These are phyloP conservation scores for Coemansia sp. DNA, from an alignment of 192 early-diverging fungal species.

Conservation along the genomic window DNA sequence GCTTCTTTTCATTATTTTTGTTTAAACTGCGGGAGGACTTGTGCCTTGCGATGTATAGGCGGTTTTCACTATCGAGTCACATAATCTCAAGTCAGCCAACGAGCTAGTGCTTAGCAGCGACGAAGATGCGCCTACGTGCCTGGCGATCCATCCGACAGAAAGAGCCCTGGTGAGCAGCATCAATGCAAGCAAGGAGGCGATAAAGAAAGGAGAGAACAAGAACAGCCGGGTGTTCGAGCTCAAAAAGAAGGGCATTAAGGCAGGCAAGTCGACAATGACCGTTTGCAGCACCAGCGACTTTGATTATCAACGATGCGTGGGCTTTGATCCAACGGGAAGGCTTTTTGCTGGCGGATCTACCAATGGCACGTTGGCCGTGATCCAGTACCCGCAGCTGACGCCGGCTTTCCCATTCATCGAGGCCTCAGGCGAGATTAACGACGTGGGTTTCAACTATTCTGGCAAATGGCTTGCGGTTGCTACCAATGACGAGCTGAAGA, in stretches of 20 bases:
- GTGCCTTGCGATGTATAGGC: constrained; percentile 26
- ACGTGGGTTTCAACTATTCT: constrained; percentile 32
- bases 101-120: constrained; percentile 54
- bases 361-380: constrained; percentile 44
- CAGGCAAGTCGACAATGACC: constrained; percentile 23
- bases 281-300: constrained; percentile 35
- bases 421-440: constrained; percentile 40
- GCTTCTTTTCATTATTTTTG: neutral
- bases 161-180: constrained; percentile 63
- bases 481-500: constrained; percentile 35
- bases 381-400: constrained; percentile 31
- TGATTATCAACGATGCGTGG: constrained; percentile 45
- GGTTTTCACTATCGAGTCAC: constrained; percentile 52
- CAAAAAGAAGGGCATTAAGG: constrained; percentile 32
- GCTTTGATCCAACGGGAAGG: constrained; percentile 28
- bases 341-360: constrained; percentile 44
- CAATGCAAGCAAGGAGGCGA: constrained; percentile 61
- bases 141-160: constrained; percentile 78
- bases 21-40: too few relatives aligned
- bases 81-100: constrained; percentile 23
- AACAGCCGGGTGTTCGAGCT: constrained; percentile 77
- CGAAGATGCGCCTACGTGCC: constrained; percentile 83
- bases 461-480: constrained; percentile 38
- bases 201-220: constrained; percentile 67
- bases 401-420: constrained; percentile 42